Evolutionary conservation across 352 stramenopile genomes (phyloP).

Genomic region (Globisporangium paroecandrum): DNA sequence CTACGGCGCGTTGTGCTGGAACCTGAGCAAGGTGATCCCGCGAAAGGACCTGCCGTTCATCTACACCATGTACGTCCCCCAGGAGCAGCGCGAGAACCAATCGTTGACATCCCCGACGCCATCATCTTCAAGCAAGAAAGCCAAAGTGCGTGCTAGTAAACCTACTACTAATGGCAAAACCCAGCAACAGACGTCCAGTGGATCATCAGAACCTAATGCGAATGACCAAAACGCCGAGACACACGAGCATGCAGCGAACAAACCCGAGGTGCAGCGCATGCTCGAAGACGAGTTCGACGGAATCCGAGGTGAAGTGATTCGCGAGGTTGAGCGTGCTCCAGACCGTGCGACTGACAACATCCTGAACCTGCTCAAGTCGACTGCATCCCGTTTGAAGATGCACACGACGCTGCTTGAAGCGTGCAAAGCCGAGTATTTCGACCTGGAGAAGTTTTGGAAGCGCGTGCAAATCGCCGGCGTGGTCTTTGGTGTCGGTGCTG

Average conservation of each 20-base stretch:
- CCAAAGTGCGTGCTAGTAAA: constrained; percentile 2
- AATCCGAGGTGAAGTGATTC: constrained; percentile 79
- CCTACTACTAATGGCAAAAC: constrained; percentile 16
- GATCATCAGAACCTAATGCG: constrained; percentile 1
- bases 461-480: constrained; percentile 64
- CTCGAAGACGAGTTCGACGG: constrained; percentile 86
- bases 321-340: constrained; percentile 73
- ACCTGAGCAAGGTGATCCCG: constrained; percentile 85
- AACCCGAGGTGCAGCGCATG: constrained; percentile 57
- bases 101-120: not conserved
- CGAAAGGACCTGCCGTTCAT: constrained; percentile 87
- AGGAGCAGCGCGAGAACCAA: constrained; percentile 41
- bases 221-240: constrained; percentile 4
- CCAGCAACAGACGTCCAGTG: constrained; percentile 1
- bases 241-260: constrained; percentile 13
- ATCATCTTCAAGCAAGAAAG: constrained; percentile 11
- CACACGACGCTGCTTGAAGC: constrained; percentile 75
- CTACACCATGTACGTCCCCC: constrained; percentile 87
- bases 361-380: constrained; percentile 78
- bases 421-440: constrained; percentile 74
- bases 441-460: constrained; percentile 71
- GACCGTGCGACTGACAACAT: constrained; percentile 84
- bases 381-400: constrained; percentile 80
- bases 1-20: constrained; percentile 86
- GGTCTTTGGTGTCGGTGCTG: constrained; percentile 55